Evolutionary conservation across 176 grass and related monocot genomes (phyloP).

Genomic region (Carex parvula): DNA sequence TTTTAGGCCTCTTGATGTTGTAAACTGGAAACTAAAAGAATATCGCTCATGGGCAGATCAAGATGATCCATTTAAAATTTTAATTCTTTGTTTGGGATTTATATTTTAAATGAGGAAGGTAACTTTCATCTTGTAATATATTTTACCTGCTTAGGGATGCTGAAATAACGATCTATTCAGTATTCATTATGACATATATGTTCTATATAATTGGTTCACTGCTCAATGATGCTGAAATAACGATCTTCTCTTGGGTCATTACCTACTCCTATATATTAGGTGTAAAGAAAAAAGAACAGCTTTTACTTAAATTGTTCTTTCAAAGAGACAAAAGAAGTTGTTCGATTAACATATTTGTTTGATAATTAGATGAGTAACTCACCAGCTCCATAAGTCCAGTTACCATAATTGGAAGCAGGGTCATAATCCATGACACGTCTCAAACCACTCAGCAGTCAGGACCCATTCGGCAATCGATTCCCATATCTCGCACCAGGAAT

Average conservation of each 20-base stretch:
- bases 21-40: background rate
- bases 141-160: slow-evolving; percentile 88
- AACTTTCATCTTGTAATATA: background rate
- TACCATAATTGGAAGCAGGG: slow-evolving; percentile 91
- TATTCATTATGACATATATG: too few relatives aligned
- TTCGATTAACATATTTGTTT: background rate
- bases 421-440: slow-evolving; percentile 85
- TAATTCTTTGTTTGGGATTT: background rate
- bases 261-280: slow-evolving; percentile 58
- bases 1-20: background rate
- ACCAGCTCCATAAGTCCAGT: slow-evolving; percentile 98
- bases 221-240: too few relatives aligned
- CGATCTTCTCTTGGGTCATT: slow-evolving; percentile 70
- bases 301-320: background rate
- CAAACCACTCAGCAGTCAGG: slow-evolving; percentile 69
- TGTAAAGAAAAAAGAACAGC: background rate
- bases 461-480: slow-evolving; percentile 84
- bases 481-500: slow-evolving; percentile 96
- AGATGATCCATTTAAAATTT: background rate
- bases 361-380: slow-evolving; percentile 6
- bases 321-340: background rate
- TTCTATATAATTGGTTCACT: too few relatives aligned
- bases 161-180: slow-evolving; percentile 89
- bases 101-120: background rate
- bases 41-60: background rate